phyloP scores from a whole-genome alignment of 176 grass and related monocot genomes.

The Raddia distichophylla region DNA sequence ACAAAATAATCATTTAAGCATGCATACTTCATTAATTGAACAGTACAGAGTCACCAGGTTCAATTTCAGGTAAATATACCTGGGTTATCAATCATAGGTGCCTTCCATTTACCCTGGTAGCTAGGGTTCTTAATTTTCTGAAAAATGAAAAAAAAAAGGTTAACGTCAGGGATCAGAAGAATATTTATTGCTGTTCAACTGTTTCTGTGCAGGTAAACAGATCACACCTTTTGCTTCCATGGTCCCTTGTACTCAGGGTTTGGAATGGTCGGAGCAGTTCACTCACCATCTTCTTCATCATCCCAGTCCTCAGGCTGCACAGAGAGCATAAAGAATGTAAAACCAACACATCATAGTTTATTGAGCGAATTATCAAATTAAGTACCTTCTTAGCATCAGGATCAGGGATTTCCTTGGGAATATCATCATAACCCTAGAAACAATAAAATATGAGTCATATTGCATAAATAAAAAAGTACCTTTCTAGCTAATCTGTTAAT shows the following conservation, averaged over 20 bases:
- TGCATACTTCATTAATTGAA: neutral
- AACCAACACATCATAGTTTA: neutral
- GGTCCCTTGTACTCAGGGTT: conserved; percentile 94
- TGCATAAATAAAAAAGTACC: neutral
- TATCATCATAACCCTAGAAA: conserved; percentile 82
- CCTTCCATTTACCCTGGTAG: conserved; percentile 98
- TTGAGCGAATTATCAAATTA: neutral
- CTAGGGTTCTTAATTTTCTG: conserved; percentile 98
- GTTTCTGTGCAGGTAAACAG: neutral
- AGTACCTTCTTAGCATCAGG: conserved; percentile 81
- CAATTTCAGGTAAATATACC: conserved; percentile 48
- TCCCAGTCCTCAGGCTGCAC: conserved; percentile 93
- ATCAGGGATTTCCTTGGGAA: conserved; percentile 83
- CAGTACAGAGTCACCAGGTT: neutral
- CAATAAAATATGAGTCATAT: neutral
- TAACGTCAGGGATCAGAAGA: conserved; percentile 26
- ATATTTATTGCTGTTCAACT: neutral
- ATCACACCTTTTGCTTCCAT: conserved; percentile 82
- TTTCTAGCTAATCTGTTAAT: neutral
- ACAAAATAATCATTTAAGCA: neutral
- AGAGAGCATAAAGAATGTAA: conserved; percentile 6
- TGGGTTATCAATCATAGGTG: conserved; percentile 92
- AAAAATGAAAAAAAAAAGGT: conserved; percentile 1
- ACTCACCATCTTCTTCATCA: conserved; percentile 98
- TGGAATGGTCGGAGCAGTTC: conserved; percentile 84